Conservation (phyloP, 2,329 filamentous ascomycete species). For the Harringtonia aguacate region DNA sequence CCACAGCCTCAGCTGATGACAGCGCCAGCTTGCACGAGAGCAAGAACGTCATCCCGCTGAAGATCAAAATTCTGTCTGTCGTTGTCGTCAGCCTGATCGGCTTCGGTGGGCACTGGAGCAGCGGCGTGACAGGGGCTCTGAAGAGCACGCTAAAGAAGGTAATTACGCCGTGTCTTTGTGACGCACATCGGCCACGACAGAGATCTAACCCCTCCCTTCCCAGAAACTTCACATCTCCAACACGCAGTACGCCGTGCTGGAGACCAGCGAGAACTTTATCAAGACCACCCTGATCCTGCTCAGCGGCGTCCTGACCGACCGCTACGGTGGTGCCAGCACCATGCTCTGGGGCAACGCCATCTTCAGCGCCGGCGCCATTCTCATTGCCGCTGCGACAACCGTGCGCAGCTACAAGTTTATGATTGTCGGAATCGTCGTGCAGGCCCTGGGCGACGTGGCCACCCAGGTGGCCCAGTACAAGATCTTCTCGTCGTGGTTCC, state of each 20-base stretch:
- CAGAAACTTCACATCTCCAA: slow-evolving; percentile 46
- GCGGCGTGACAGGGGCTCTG: slow-evolving; percentile 10
- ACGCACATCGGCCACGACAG: no score
- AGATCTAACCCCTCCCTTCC: no score
- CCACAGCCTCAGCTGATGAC: no score
- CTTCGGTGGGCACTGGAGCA: slow-evolving; percentile 11
- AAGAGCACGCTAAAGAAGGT: slow-evolving; percentile 11
- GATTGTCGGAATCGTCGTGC: slow-evolving; percentile 44
- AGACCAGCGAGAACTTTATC: slow-evolving; percentile 54
- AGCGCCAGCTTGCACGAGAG: no score
- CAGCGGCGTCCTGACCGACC: slow-evolving; percentile 36
- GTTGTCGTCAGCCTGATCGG: slow-evolving; percentile 9
- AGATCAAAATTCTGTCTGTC: slow-evolving; percentile 9
- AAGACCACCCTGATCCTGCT: slow-evolving; percentile 42
- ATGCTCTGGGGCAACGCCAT: slow-evolving; percentile 53
- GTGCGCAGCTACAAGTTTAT: slow-evolving; percentile 48
- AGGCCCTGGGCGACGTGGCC: slow-evolving; percentile 50
- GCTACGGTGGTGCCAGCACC: slow-evolving; percentile 40
- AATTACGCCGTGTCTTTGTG: background rate
- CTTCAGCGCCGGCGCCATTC: slow-evolving; percentile 45
- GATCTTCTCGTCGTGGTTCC: slow-evolving; percentile 55
- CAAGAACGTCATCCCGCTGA: background rate
- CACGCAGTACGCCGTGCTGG: slow-evolving; percentile 45
- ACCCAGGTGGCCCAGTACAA: slow-evolving; percentile 56
- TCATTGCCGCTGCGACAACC: slow-evolving; percentile 46